These are phyloP conservation scores for Schwanniomyces etchellsii DNA, from an alignment of 1,139 yeast species.

Conservation along the genomic window DNA sequence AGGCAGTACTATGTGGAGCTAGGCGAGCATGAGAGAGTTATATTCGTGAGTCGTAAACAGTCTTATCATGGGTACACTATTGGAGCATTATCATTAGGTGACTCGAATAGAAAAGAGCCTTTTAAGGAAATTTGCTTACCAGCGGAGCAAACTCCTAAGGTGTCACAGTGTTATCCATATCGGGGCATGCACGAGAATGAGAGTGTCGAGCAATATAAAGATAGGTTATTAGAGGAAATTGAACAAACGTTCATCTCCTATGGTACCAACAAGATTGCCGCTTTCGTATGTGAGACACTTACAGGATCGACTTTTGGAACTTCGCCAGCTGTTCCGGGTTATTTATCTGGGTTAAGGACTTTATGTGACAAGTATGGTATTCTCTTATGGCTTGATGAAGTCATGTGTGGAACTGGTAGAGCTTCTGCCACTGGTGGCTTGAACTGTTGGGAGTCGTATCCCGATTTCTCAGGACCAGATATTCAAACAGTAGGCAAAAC, in stretches of 20 bases:
- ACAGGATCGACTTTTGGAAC: slow-evolving; percentile 59
- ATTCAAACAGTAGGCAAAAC: slow-evolving; percentile 60
- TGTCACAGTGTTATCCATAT: slow-evolving; percentile 45
- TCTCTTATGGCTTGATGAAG: slow-evolving; percentile 54
- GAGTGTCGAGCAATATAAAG: slow-evolving; percentile 43
- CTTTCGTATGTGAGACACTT: slow-evolving; percentile 50
- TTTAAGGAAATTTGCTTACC: slow-evolving; percentile 40
- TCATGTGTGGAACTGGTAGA: slow-evolving; percentile 64
- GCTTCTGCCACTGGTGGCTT: slow-evolving; percentile 23
- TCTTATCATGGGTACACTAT: slow-evolving; percentile 58
- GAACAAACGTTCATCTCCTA: slow-evolving; percentile 43
- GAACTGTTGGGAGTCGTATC: slow-evolving; percentile 45
- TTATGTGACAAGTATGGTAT: slow-evolving; percentile 56
- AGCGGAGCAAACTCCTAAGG: slow-evolving; percentile 37
- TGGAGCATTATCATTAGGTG: slow-evolving; percentile 48
- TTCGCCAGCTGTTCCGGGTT: slow-evolving; percentile 51
- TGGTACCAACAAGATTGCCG: slow-evolving; percentile 51
- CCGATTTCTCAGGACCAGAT: slow-evolving; percentile 44
- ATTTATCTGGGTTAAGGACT: slow-evolving; percentile 47
- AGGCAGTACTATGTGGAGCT: slow-evolving; percentile 52
- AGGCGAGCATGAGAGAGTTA: slow-evolving; percentile 43
- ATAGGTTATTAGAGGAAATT: slow-evolving; percentile 38
- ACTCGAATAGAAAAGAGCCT: slow-evolving; percentile 35
- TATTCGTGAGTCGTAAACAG: slow-evolving; percentile 46
- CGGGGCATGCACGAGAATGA: slow-evolving; percentile 42